Base-by-base conservation (phyloP, 441 rosid genomes). In the Adansonia grandidieri region DNA sequence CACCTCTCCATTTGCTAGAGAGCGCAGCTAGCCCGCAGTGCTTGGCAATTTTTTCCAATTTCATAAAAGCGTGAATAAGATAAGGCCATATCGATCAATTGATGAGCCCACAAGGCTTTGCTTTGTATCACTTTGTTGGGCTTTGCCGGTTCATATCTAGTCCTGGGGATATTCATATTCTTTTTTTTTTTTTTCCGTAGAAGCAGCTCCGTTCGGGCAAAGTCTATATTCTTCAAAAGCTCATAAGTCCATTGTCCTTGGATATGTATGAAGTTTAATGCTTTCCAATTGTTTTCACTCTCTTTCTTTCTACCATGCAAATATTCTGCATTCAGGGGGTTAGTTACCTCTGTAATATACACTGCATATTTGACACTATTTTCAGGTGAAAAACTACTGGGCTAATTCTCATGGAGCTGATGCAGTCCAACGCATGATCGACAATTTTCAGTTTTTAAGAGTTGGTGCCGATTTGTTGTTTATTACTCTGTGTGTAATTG, bases 341-440 rank as follows among this genome's bases (percentile, higher is more conserved):
- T 48, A 10, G 1, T 11, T 48, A 11, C 51, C 51, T 47, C 10
- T 47, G 9, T 40, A 60, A 48, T 9, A 28, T 14, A 78, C 6
- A 13, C 14, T 51, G 15, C 14, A 13, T n/a, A 40, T 4, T 40
- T 40, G 6, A 40, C 44, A 40, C 44, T 40, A 28, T 28, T 28
- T 28, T 28, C 32, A 28, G 1, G 32, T 28, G 32, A 28, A 87
- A 79, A 79, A 66, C 72, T 75, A 79, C 70, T 84, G 88, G 72
- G 50, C 92, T 44, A 88, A 89, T 80, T 89, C 94, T 13, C 91
- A 88, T 24, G 98, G 98, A 60, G 92, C 88, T 19, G 97, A 91
- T 76, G 97, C 93, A 79, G 71, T 95, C 80, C 90, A 87, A 83
- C 97, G 92, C 82, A 88, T 95, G 93, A 81, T 91, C 40, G 95